Conservation (phyloP, 768 basidiomycete species). For the Lentinula raphanica region DNA sequence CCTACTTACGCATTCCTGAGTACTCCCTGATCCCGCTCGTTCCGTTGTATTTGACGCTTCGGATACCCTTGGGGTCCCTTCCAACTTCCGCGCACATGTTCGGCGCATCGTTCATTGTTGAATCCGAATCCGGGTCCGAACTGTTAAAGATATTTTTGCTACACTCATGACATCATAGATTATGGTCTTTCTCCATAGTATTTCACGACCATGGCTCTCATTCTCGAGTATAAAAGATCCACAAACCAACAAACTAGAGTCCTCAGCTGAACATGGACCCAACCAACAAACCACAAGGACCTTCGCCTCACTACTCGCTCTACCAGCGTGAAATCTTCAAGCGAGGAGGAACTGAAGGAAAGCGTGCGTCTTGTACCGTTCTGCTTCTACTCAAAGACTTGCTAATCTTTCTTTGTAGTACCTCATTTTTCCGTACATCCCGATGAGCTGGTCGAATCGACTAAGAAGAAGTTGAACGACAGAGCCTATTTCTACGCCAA, state of each 20-base stretch:
- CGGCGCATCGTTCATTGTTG: too few species aligned
- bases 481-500: conserved; percentile 48
- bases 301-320: conserved; percentile 44
- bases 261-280: conserved; percentile 33
- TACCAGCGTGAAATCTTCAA: conserved; percentile 48
- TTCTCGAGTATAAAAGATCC: not conserved
- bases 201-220: not conserved
- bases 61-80: too few species aligned
- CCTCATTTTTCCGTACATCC: conserved; percentile 13
- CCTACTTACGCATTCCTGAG: too few species aligned
- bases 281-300: conserved; percentile 39
- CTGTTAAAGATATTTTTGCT: not conserved
- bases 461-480: conserved; percentile 38
- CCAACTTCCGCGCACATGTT: too few species aligned
- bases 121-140: too few species aligned
- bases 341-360: conserved; percentile 30
- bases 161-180: not conserved
- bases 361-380: conserved; percentile 20
- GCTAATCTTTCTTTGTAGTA: not conserved
- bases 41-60: too few species aligned
- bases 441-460: conserved; percentile 33
- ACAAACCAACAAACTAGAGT: not conserved
- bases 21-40: too few species aligned
- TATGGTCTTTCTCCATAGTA: not conserved
- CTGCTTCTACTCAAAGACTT: not conserved